Conservation (phyloP, 805 yeast species). For the Pachysolen tannophilus region DNA sequence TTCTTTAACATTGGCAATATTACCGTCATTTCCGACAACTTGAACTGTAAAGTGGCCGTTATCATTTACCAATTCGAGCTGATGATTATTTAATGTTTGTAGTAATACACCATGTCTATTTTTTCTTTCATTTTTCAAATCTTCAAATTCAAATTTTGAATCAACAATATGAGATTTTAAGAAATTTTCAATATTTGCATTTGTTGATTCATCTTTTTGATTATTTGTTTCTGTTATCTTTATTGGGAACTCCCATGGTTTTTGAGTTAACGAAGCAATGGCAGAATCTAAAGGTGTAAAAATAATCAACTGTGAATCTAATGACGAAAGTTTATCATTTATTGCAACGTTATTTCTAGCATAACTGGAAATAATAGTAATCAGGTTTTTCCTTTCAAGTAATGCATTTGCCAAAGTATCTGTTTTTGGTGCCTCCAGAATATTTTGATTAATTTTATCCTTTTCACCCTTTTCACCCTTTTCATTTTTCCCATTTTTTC, state of each 20-base stretch:
- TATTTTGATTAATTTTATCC: neutral
- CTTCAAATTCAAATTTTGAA: conserved; percentile 8
- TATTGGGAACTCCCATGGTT: conserved; percentile 82
- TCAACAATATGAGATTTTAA: conserved; percentile 55
- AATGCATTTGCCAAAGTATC: too few species aligned
- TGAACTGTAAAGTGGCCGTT: conserved; percentile 27
- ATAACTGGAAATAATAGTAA: conserved; percentile 4
- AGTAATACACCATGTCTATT: conserved; percentile 22
- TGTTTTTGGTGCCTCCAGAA: neutral
- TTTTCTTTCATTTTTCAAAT: conserved; percentile 7
- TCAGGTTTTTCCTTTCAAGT: too few species aligned
- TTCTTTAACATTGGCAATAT: conserved; percentile 24
- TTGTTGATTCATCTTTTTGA: conserved; percentile 40
- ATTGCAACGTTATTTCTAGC: conserved; percentile 1
- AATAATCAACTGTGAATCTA: conserved; percentile 29
- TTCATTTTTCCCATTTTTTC: conserved; percentile 1
- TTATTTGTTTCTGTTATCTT: conserved; percentile 30
- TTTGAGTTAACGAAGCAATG: conserved; percentile 36
- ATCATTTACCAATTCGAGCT: conserved; percentile 27
- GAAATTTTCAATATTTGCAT: conserved; percentile 47
- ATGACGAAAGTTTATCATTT: neutral
- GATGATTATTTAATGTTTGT: conserved; percentile 25
- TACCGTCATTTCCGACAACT: conserved; percentile 22
- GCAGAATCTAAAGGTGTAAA: conserved; percentile 71
- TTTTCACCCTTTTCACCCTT: conserved; percentile 2